Conservation (phyloP, 768 basidiomycete species). For the Rhizopogon roseolus region DNA sequence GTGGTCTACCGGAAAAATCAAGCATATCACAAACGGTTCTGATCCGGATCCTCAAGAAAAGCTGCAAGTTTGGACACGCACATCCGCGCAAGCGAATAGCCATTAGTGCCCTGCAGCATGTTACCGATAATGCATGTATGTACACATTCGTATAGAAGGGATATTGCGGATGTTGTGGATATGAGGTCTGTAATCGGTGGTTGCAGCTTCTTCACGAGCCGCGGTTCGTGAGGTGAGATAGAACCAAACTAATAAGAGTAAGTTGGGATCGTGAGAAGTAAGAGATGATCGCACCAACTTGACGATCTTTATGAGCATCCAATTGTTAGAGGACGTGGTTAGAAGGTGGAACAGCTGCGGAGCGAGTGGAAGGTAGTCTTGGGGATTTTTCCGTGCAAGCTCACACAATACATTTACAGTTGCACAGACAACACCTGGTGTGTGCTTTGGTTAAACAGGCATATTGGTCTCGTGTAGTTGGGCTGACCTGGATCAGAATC, state of each 20-base stretch:
- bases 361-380: slow-evolving; percentile 79
- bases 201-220: slow-evolving; percentile 90
- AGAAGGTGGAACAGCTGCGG: slow-evolving; percentile 91
- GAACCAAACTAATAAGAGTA: slow-evolving; percentile 72
- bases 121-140: slow-evolving; percentile 97
- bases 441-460: slow-evolving; percentile 1
- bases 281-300: slow-evolving; percentile 64
- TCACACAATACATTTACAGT: slow-evolving; percentile 95
- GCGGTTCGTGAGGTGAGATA: slow-evolving; percentile 86
- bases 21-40: slow-evolving; percentile 70
- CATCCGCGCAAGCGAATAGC: slow-evolving; percentile 72
- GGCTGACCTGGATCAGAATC: slow-evolving; percentile 65
- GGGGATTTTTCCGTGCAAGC: slow-evolving; percentile 74
- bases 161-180: slow-evolving; percentile 92
- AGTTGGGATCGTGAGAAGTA: background rate
- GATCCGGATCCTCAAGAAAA: slow-evolving; percentile 90
- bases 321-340: slow-evolving; percentile 94
- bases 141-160: slow-evolving; percentile 95
- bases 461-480: background rate
- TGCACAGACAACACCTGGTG: slow-evolving; percentile 83
- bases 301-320: slow-evolving; percentile 99
- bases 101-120: slow-evolving; percentile 81
- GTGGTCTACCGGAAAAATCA: background rate
- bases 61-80: slow-evolving; percentile 93
- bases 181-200: slow-evolving; percentile 94